phyloP scores from a whole-genome alignment of 2,329 filamentous ascomycete species.

The Emydomyces testavorans region DNA sequence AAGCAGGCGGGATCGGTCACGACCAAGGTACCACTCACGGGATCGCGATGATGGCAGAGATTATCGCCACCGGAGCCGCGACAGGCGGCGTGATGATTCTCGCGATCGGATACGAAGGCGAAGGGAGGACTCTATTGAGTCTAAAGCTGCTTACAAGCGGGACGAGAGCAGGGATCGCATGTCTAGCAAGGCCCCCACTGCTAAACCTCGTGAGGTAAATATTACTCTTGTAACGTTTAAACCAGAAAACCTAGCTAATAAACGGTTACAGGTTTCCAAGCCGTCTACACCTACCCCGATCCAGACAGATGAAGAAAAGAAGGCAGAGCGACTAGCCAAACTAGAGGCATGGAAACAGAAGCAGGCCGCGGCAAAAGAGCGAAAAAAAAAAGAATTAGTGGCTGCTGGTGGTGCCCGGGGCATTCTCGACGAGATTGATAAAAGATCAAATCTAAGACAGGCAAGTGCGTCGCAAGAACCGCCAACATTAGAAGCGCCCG shows the following conservation, averaged over 20 bases:
- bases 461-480: slow-evolving; percentile 26
- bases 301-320: slow-evolving; percentile 61
- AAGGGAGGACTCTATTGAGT: slow-evolving; percentile 61
- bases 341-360: slow-evolving; percentile 89
- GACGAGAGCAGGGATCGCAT: slow-evolving; percentile 52
- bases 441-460: slow-evolving; percentile 45
- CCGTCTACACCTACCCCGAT: slow-evolving; percentile 32
- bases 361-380: slow-evolving; percentile 60
- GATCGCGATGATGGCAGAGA: slow-evolving; percentile 47
- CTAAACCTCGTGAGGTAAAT: slow-evolving; percentile 49
- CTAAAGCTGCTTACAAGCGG: slow-evolving; percentile 53
- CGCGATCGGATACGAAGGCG: slow-evolving; percentile 53
- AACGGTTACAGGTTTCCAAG: slow-evolving; percentile 42
- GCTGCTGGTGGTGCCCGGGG: slow-evolving; percentile 54
- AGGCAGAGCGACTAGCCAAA: slow-evolving; percentile 68
- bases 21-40: slow-evolving; percentile 53
- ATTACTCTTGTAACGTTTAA: slow-evolving; percentile 4
- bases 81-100: slow-evolving; percentile 64
- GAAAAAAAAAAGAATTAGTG: slow-evolving; percentile 55
- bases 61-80: slow-evolving; percentile 52
- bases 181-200: slow-evolving; percentile 39
- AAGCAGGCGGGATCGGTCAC: slow-evolving; percentile 49
- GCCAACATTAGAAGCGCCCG: slow-evolving; percentile 34
- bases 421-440: slow-evolving; percentile 62
- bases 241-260: slow-evolving; percentile 15